These are phyloP conservation scores for Xylaria bambusicola DNA, from an alignment of 495 filamentous ascomycete species.

Conservation along the genomic window DNA sequence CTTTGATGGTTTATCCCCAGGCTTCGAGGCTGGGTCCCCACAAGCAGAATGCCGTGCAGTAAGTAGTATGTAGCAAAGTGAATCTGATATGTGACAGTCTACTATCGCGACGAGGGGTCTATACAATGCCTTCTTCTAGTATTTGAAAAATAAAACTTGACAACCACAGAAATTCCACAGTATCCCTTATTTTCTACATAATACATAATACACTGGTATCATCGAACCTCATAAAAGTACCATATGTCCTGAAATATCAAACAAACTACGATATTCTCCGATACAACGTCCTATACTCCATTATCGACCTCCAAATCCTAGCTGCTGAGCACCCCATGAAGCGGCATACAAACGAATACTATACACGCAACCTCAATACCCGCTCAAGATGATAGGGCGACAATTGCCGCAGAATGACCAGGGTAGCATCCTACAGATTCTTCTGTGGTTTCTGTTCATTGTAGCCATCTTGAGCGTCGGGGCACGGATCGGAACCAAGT, in stretches of 20 bases:
- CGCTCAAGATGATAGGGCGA: slow-evolving; percentile 2
- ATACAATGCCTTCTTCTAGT: background rate
- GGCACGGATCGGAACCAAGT: slow-evolving; percentile 27
- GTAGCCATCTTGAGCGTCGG: slow-evolving; percentile 22
- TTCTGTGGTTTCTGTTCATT: slow-evolving; percentile 28
- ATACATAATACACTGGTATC: too few species aligned
- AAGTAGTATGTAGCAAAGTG: background rate
- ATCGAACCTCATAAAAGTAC: too few species aligned
- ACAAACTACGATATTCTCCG: background rate
- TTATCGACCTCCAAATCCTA: background rate
- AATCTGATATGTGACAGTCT: slow-evolving; percentile 1
- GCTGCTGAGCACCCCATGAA: background rate
- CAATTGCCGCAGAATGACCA: slow-evolving; percentile 1
- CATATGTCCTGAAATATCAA: background rate
- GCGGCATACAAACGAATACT: background rate
- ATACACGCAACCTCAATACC: background rate
- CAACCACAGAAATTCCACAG: too few species aligned
- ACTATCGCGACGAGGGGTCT: background rate
- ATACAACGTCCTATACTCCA: background rate
- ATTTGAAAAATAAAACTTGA: too few species aligned
- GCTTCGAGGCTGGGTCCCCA: background rate
- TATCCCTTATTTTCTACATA: too few species aligned
- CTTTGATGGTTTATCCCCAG: background rate
- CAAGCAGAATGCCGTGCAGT: background rate
- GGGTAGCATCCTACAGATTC: slow-evolving; percentile 17